Conservation (phyloP, 1,284 basidiomycete genomes). For the Rhodofomes roseus region DNA sequence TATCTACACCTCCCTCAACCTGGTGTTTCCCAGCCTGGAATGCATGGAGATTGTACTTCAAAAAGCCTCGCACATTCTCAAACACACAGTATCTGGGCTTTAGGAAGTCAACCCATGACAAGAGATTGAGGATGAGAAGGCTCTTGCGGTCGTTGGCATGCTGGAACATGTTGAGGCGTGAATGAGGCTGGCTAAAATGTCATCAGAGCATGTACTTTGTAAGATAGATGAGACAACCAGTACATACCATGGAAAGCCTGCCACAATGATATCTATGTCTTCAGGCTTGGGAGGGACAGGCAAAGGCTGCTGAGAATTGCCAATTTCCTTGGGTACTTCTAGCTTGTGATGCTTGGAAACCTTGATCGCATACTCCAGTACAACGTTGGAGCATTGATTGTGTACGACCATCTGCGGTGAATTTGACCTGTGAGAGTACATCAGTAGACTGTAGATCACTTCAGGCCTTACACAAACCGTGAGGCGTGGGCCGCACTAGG, state of each 20-base stretch:
- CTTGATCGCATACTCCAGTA: slow-evolving; percentile 54
- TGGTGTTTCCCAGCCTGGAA: slow-evolving; percentile 43
- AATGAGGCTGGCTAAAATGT: slow-evolving; percentile 35
- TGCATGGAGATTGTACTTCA: slow-evolving; percentile 51
- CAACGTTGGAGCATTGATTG: slow-evolving; percentile 59
- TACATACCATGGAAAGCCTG: slow-evolving; percentile 72
- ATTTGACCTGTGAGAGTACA: slow-evolving; percentile 35
- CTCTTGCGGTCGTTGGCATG: slow-evolving; percentile 33
- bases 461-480: slow-evolving; percentile 35
- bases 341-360: slow-evolving; percentile 34
- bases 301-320: slow-evolving; percentile 28
- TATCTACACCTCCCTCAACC: slow-evolving; percentile 56
- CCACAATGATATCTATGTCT: slow-evolving; percentile 56
- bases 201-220: not conserved
- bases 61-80: slow-evolving; percentile 73
- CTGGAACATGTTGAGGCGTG: slow-evolving; percentile 35
- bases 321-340: slow-evolving; percentile 32
- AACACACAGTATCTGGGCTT: slow-evolving; percentile 59
- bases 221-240: not conserved
- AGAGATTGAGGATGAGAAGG: slow-evolving; percentile 52
- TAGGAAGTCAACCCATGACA: slow-evolving; percentile 64
- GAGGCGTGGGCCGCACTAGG: slow-evolving; percentile 68
- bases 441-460: not conserved
- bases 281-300: slow-evolving; percentile 45
- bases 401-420: slow-evolving; percentile 41